Conservation (phyloP, 768 basidiomycete genomes). For the Punctularia strigosozonata region DNA sequence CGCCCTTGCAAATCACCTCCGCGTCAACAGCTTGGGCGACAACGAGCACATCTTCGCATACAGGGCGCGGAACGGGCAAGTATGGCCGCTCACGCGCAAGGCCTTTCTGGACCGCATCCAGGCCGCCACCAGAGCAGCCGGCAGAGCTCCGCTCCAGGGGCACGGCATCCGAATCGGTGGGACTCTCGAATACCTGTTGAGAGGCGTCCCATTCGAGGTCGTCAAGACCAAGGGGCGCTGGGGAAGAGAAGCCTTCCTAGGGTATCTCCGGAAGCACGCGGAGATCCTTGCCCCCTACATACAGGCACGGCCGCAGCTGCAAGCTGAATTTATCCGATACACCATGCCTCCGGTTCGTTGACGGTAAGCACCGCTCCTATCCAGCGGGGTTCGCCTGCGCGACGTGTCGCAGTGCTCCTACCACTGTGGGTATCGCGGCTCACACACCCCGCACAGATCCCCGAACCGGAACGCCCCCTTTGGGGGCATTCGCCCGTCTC, state of each 20-base stretch:
- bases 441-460: too few species aligned
- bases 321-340: slow-evolving; percentile 5
- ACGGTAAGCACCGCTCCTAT: too few species aligned
- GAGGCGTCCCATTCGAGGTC: too few species aligned
- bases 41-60: slow-evolving; percentile 19
- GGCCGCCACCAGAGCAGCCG: slow-evolving; percentile 9
- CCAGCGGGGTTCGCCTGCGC: too few species aligned
- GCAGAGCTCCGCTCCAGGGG: too few species aligned
- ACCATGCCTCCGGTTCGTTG: neutral
- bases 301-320: slow-evolving; percentile 4
- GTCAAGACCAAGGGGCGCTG: slow-evolving; percentile 13
- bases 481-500: too few species aligned
- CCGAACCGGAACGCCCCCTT: too few species aligned
- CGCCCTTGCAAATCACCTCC: slow-evolving; percentile 16
- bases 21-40: slow-evolving; percentile 16
- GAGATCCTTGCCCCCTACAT: slow-evolving; percentile 10
- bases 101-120: slow-evolving; percentile 3
- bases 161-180: too few species aligned
- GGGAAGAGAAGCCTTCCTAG: slow-evolving; percentile 13
- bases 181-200: too few species aligned
- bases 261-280: slow-evolving; percentile 13
- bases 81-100: slow-evolving; percentile 8
- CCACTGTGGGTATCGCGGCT: too few species aligned
- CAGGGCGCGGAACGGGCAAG: too few species aligned
- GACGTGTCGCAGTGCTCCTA: too few species aligned